Conservation (phyloP, 495 filamentous ascomycete genomes). For the Trichoderma reesei region DNA sequence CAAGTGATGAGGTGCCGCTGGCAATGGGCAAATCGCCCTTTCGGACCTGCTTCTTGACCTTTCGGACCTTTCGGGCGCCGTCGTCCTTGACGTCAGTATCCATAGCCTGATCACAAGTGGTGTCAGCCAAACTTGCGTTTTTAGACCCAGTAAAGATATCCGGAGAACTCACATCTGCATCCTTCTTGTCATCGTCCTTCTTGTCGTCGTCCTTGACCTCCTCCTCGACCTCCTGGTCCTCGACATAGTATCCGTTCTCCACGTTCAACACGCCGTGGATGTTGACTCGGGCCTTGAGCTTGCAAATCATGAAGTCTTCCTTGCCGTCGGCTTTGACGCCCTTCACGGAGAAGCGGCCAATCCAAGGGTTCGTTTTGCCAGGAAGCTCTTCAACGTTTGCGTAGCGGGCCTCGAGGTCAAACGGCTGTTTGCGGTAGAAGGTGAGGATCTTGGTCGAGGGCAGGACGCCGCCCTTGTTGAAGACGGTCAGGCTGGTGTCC, state of each 20-base stretch:
- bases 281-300: slow-evolving; percentile 96
- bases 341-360: slow-evolving; percentile 92
- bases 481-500: slow-evolving; percentile 94
- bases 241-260: slow-evolving; percentile 94
- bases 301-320: slow-evolving; percentile 98
- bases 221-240: slow-evolving; percentile 97
- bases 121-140: slow-evolving; percentile 7
- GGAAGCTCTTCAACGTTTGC: slow-evolving; percentile 80
- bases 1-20: slow-evolving; percentile 69
- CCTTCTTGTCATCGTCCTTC: slow-evolving; percentile 50
- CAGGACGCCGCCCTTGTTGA: slow-evolving; percentile 95
- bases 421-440: slow-evolving; percentile 96
- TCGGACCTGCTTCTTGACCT: slow-evolving; percentile 98
- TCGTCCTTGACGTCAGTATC: slow-evolving; percentile 74
- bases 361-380: slow-evolving; percentile 87
- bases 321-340: slow-evolving; percentile 75
- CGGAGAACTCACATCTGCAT: slow-evolving; percentile 58
- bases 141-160: background rate
- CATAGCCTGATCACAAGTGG: slow-evolving; percentile 59
- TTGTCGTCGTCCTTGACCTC: slow-evolving; percentile 63
- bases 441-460: slow-evolving; percentile 99
- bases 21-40: slow-evolving; percentile 93
- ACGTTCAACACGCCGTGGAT: slow-evolving; percentile 94
- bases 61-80: slow-evolving; percentile 90
- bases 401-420: slow-evolving; percentile 93